phyloP scores from a whole-genome alignment of 1,139 yeast species.

The Trichomonascaceae sp. region DNA sequence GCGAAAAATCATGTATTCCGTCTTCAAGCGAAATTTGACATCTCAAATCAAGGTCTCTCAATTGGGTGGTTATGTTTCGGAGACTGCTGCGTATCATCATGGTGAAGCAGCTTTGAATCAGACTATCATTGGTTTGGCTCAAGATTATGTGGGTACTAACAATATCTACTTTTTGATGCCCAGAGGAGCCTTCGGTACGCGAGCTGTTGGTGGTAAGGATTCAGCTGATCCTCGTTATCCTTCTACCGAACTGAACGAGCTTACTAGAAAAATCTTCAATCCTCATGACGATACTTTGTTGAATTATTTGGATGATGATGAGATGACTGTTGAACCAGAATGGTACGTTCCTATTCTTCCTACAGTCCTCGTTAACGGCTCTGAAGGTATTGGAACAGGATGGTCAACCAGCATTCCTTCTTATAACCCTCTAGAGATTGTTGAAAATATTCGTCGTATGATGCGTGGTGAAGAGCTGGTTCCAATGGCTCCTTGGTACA shows the following conservation, averaged over 20 bases:
- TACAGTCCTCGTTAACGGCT: constrained; percentile 87
- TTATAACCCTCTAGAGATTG: constrained; percentile 81
- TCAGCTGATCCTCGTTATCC: constrained; percentile 98
- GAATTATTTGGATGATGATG: constrained; percentile 85
- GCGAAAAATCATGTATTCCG: constrained; percentile 84
- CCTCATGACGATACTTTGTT: constrained; percentile 75
- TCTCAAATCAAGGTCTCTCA: constrained; percentile 86
- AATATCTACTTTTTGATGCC: constrained; percentile 82
- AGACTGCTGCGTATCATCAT: constrained; percentile 91
- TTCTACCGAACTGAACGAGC: constrained; percentile 72
- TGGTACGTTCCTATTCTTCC: constrained; percentile 94
- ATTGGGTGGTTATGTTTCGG: constrained; percentile 84
- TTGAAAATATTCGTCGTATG: constrained; percentile 60
- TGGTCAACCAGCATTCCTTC: constrained; percentile 96
- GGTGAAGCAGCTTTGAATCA: constrained; percentile 86
- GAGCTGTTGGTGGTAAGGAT: constrained; percentile 98
- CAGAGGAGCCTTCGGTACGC: constrained; percentile 93
- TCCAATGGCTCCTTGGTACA: constrained; percentile 89
- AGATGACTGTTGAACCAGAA: constrained; percentile 89
- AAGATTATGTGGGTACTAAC: constrained; percentile 89
- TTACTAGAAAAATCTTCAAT: constrained; percentile 72
- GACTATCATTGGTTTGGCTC: constrained; percentile 91
- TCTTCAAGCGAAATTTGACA: constrained; percentile 73
- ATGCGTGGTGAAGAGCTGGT: constrained; percentile 67
- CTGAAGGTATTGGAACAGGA: constrained; percentile 99